Percentiles rank a stretch among this genome's conserved stretches.
Evolutionary conservation across 371 early-diverging fungal genomes (phyloP).

Genomic region (Coemansia sp.): DNA sequence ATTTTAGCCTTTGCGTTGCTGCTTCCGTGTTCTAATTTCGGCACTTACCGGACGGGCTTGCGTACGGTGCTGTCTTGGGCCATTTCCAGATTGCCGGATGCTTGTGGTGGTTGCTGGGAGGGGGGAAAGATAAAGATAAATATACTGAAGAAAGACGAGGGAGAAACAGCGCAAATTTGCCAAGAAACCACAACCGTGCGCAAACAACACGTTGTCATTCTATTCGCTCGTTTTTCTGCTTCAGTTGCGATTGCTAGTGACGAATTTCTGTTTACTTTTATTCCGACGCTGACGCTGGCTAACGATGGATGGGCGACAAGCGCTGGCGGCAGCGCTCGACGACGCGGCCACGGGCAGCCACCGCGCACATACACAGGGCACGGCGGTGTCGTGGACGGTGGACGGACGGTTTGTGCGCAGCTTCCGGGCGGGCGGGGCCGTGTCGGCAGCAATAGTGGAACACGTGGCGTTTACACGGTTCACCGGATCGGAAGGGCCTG

Average conservation of each 20-base stretch:
- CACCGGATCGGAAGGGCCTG: slow-evolving; percentile 3
- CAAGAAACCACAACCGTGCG: not conserved
- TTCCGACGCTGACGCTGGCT: not conserved
- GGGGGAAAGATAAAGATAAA: not conserved
- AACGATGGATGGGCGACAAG: slow-evolving; percentile 6
- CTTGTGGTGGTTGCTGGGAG: not conserved
- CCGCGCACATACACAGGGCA: slow-evolving; percentile 11
- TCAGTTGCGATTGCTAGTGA: not conserved
- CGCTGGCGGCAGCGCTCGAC: slow-evolving; percentile 20
- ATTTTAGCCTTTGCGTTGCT: not conserved
- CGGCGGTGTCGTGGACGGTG: slow-evolving; percentile 26
- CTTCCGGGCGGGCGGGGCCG: slow-evolving; percentile 12
- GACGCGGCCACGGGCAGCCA: slow-evolving; percentile 24
- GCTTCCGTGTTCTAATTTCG: no score
- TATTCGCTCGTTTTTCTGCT: not conserved
- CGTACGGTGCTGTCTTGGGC: slow-evolving; percentile 10
- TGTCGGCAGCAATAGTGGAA: not conserved
- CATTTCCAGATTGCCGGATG: slow-evolving; percentile 3
- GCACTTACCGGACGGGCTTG: slow-evolving; percentile 49
- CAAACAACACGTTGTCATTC: not conserved
- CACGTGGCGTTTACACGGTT: slow-evolving; percentile 34
- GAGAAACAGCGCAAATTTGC: no score
- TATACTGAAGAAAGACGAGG: not conserved
- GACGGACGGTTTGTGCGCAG: slow-evolving; percentile 34
- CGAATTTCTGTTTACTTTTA: not conserved